Conservation (phyloP, 2,329 filamentous ascomycete genomes). For the Fusarium coffeatum region DNA sequence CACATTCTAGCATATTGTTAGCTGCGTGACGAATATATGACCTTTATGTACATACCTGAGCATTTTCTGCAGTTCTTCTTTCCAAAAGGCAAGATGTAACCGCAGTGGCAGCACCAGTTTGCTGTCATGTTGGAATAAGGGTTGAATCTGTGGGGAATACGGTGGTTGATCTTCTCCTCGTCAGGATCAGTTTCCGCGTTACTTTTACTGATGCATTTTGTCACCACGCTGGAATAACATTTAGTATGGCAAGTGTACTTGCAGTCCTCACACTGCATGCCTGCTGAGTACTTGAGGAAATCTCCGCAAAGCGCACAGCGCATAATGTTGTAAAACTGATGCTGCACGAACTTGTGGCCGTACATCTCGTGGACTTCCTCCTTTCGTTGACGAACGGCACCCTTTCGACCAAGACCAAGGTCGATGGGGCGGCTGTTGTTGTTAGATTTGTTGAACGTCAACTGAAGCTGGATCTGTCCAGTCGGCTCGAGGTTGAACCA, state of each 20-base stretch:
- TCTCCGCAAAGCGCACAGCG: conserved; percentile 97
- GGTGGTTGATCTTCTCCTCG: conserved; percentile 99
- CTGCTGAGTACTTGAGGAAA: conserved; percentile 97
- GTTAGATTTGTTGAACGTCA: conserved; percentile 92
- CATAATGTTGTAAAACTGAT: conserved; percentile 99
- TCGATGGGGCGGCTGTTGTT: conserved; percentile 87
- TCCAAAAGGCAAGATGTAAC: conserved; percentile 93
- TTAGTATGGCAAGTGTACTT: conserved; percentile 99
- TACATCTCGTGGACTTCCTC: conserved; percentile 99
- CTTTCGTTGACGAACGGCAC: conserved; percentile 96
- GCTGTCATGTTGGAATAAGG: conserved; percentile 97
- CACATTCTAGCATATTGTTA: conserved; percentile 73
- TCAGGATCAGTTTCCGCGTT: conserved; percentile 98
- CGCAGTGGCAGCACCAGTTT: conserved; percentile 99
- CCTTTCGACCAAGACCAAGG: conserved; percentile 91
- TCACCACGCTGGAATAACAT: conserved; percentile 95
- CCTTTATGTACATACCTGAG: conserved; percentile 67
- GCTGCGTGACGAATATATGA: conserved; percentile 44
- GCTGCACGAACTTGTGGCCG: conserved; percentile 97
- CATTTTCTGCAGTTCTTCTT: conserved; percentile 96
- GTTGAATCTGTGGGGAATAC: conserved; percentile 96
- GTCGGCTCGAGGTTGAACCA: conserved; percentile 98
- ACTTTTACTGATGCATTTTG: conserved; percentile 99
- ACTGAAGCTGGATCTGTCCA: conserved; percentile 88
- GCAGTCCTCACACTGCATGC: conserved; percentile 99